Conservation (phyloP, 208 protist species). For the Leishmania tropica region DNA sequence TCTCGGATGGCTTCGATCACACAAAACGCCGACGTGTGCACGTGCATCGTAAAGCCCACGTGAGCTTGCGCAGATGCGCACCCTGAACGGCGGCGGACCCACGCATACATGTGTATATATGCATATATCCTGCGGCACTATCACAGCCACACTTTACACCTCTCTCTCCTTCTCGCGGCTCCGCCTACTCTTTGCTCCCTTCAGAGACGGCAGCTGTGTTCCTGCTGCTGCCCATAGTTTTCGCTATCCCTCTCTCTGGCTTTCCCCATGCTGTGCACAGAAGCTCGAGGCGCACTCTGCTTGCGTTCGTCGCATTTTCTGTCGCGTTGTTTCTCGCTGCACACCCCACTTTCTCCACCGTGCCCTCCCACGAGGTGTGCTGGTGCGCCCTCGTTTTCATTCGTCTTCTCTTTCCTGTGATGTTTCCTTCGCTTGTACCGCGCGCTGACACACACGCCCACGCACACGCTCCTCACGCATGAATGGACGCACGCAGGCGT, state of each 20-base stretch:
- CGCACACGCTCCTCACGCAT: not conserved
- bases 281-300: not conserved
- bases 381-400: not conserved
- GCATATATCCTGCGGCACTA: not conserved
- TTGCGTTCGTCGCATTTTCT: not conserved
- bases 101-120: not conserved
- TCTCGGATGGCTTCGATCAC: not conserved
- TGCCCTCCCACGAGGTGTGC: not conserved
- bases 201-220: not conserved
- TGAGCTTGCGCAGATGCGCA: not conserved
- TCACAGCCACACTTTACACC: not conserved
- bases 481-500: not conserved
- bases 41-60: not conserved
- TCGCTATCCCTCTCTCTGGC: not conserved
- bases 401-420: conserved; percentile 1
- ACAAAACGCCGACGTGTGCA: not conserved
- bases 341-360: not conserved
- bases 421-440: not conserved
- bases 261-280: not conserved
- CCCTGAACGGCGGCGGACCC: not conserved
- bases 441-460: not conserved
- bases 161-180: not conserved
- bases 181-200: not conserved
- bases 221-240: not conserved
- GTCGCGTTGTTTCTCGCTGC: not conserved